phyloP scores from a whole-genome alignment of 805 yeast species.

The Myxozyma neotropica region DNA sequence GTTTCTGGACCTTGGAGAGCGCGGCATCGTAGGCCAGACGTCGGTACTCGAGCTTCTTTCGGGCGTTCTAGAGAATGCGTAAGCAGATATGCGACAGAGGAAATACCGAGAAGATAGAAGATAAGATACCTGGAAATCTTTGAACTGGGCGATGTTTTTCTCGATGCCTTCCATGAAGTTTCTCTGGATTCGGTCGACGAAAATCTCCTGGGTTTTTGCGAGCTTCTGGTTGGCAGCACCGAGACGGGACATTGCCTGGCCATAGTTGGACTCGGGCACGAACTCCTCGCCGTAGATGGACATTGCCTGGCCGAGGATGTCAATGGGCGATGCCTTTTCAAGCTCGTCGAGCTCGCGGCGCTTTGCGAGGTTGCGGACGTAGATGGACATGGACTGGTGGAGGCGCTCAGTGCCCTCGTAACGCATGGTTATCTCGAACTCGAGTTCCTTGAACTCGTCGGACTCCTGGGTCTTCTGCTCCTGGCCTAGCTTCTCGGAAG shows the following conservation, averaged over 20 bases:
- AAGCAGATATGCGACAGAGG: not conserved
- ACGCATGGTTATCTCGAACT: conserved; percentile 34
- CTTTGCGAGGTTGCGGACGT: conserved; percentile 34
- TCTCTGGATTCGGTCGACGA: conserved; percentile 33
- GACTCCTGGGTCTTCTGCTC: conserved; percentile 36
- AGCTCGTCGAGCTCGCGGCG: conserved; percentile 35
- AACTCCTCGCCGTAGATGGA: conserved; percentile 34
- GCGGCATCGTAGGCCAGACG: conserved; percentile 38
- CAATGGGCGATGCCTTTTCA: conserved; percentile 34
- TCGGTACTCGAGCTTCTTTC: conserved; percentile 35
- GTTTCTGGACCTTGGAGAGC: conserved; percentile 32
- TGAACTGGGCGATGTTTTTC: conserved; percentile 33
- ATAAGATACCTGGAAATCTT: conserved; percentile 29
- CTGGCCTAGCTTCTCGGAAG: conserved; percentile 35
- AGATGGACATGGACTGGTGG: conserved; percentile 30
- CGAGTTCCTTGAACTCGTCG: conserved; percentile 35
- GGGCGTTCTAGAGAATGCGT: conserved; percentile 1
- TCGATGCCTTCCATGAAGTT: conserved; percentile 33
- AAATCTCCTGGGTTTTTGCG: conserved; percentile 33
- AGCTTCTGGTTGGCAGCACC: conserved; percentile 34
- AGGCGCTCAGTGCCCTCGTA: conserved; percentile 35
- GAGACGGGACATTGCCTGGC: conserved; percentile 32
- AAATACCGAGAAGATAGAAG: not conserved
- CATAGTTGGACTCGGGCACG: conserved; percentile 32
- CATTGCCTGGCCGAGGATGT: conserved; percentile 35